Base-by-base conservation (phyloP, 2,329 filamentous ascomycete genomes). In the Trichoderma sp. region DNA sequence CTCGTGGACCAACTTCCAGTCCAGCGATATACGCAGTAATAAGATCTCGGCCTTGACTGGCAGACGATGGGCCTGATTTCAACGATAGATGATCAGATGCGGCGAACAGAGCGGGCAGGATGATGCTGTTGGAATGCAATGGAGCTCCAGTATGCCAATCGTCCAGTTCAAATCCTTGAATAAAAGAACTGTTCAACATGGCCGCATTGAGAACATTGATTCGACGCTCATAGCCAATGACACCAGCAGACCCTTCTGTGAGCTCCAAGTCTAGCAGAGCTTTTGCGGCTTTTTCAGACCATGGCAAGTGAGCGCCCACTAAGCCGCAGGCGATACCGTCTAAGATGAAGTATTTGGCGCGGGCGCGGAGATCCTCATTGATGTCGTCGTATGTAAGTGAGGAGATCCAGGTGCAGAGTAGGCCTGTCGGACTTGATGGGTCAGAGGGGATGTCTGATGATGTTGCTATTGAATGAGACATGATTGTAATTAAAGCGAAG, bases 141-240 rank as follows among this genome's bases (percentile, higher is more conserved):
- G 81, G 82, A 1, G 81, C 81, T 32, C 72, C 72, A 39, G 71
- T 75, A 70, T 84, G 81, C 67, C 75, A 83, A 69, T 83, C 82
- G 69, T 83, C 81, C 1, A 84, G 71, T 70, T 83, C 81, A 43
- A 80, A 79, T 1, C 76, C 80, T 72, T 84, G 82, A 63, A 83
- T 80, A 68, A 81, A 81, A 1, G 80, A 76, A 21, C 78, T 78
- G 70, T 84, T 84, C 7, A 84, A 69, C 1, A 83, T 68, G 0
- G 80, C 78, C 0, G 81, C 82, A 4, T 78, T 70, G 5, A 83
- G 70, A 2, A 80, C 78, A 3, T 75, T 75, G 2, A 80, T 59
- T 58, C 65, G 68, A 71, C 78, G 78, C 73, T 79, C 71, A 24
- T 72, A 74, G 51, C 74, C 74, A 56, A 74, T 71, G 13, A 75